Percentiles rank a stretch among this genome's conserved stretches.
phyloP scores from a whole-genome alignment of 169 alveolate genomes.

The Cryptosporidium ubiquitum region DNA sequence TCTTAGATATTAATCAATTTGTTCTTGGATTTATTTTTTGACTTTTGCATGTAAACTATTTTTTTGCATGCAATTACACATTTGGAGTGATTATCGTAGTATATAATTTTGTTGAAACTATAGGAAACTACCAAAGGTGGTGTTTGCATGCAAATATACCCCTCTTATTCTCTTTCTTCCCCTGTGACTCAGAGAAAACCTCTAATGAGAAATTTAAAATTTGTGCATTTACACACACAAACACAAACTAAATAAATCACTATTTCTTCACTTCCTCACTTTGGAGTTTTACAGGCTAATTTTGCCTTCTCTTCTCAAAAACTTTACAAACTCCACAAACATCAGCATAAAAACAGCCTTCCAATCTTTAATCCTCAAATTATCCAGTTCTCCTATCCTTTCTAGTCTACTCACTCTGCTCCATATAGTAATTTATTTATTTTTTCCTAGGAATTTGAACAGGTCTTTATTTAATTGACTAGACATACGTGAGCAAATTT shows the following conservation, averaged over 20 bases:
- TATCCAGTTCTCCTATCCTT: background rate
- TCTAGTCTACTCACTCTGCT: background rate
- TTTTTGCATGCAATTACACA: too few species aligned
- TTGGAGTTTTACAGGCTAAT: too few species aligned
- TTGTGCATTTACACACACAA: background rate
- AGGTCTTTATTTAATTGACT: background rate
- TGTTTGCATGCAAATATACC: background rate
- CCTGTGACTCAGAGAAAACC: background rate
- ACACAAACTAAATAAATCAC: background rate
- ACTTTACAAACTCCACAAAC: background rate
- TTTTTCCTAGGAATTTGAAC: background rate
- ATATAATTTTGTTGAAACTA: too few species aligned
- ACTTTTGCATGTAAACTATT: too few species aligned
- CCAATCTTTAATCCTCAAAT: background rate
- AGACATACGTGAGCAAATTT: constrained; percentile 24
- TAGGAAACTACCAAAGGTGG: background rate
- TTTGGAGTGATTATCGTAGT: too few species aligned
- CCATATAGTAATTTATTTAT: background rate
- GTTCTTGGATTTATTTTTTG: too few species aligned
- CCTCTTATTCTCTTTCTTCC: background rate
- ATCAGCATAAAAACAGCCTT: background rate
- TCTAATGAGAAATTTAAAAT: too few species aligned
- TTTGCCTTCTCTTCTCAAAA: background rate
- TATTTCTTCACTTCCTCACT: background rate
- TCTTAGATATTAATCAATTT: too few species aligned